Conservation (phyloP, 2,329 filamentous ascomycete species). For the Aspergillus aculeatus region DNA sequence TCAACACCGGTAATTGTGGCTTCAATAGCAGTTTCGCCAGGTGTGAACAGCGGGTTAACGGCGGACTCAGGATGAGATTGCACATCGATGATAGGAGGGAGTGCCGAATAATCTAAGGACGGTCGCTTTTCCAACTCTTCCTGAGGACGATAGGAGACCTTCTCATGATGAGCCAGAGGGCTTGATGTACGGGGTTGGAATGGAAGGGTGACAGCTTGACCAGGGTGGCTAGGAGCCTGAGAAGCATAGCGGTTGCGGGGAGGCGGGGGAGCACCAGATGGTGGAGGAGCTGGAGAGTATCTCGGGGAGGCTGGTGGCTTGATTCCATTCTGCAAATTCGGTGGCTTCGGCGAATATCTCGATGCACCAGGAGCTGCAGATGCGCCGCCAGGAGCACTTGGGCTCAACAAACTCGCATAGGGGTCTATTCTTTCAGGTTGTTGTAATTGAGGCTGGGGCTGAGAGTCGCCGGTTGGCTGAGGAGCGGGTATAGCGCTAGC, state of each 20-base stretch:
- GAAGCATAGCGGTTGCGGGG: slow-evolving; percentile 42
- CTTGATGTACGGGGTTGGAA: slow-evolving; percentile 66
- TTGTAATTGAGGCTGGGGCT: slow-evolving; percentile 27
- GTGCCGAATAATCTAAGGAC: slow-evolving; percentile 26
- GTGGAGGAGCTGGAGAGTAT: slow-evolving; percentile 49
- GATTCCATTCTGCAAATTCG: slow-evolving; percentile 28
- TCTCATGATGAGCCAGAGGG: slow-evolving; percentile 56
- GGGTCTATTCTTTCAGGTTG: slow-evolving; percentile 34
- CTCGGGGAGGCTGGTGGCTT: slow-evolving; percentile 41
- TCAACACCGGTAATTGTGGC: slow-evolving; percentile 6
- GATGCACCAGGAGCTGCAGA: slow-evolving; percentile 32
- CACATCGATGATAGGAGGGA: slow-evolving; percentile 21
- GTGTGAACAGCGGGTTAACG: not conserved
- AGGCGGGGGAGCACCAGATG: slow-evolving; percentile 25
- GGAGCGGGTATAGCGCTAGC: slow-evolving; percentile 19
- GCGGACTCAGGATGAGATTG: slow-evolving; percentile 18
- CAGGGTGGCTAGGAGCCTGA: slow-evolving; percentile 32
- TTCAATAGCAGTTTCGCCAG: slow-evolving; percentile 8
- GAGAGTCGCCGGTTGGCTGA: slow-evolving; percentile 19
- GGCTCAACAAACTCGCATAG: slow-evolving; percentile 30
- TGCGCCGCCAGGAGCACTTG: slow-evolving; percentile 28
- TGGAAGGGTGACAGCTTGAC: slow-evolving; percentile 41
- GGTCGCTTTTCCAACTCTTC: slow-evolving; percentile 20
- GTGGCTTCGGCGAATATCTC: slow-evolving; percentile 45
- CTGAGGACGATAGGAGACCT: slow-evolving; percentile 33